Base-by-base conservation (phyloP, 306 rosid genomes). In the Hippophae tibetana region DNA sequence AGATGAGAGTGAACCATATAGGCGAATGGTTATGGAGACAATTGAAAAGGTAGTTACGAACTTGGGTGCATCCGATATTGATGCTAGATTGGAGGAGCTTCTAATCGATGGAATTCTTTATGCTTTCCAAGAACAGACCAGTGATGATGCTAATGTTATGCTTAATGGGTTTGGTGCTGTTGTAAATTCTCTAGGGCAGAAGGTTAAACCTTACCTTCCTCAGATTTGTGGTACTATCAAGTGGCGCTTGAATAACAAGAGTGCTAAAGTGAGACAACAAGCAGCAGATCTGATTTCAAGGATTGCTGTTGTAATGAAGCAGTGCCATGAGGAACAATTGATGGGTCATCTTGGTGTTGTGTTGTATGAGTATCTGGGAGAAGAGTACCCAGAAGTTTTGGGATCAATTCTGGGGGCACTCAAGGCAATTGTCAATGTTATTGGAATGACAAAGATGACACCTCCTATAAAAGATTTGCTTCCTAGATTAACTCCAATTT, bases 281-380 rank as follows among this genome's bases (percentile, higher is more conserved):
- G 97, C 97, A 1, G 95, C 97, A 8, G 95, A 90, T 69, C 94
- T 90, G 56, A 90, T 90, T 72, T 87, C 97, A 3, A 84, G 97
- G 69, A 87, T 90, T 68, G 94, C 95, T 42, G 97, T 90, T 50
- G 95, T 87, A 54, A 90, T 90, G 97, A 90, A 82, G 80, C 97
- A 90, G 84, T 90, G 97, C 76, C 95, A 90, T 47, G 97, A 87
- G 68, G 97, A 90, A 53, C 95, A 87, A 56, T 63, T 87, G 79
- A 90, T 90, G 97, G 97, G 97, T 25, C 97, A 90, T 85, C 94
- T 90, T 66, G 97, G 97, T 61, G 97, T 90, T 74, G 94, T 90
- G 57, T 67, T 90, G 68, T 90, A 90, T 1, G 97, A 90, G 77
- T 87, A 90, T 81, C 74, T 90, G 72, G 97, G 97, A 61, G 97